These are phyloP conservation scores for Acer yangbiense DNA, from an alignment of 345 rosid genomes.

Conservation along the genomic window DNA sequence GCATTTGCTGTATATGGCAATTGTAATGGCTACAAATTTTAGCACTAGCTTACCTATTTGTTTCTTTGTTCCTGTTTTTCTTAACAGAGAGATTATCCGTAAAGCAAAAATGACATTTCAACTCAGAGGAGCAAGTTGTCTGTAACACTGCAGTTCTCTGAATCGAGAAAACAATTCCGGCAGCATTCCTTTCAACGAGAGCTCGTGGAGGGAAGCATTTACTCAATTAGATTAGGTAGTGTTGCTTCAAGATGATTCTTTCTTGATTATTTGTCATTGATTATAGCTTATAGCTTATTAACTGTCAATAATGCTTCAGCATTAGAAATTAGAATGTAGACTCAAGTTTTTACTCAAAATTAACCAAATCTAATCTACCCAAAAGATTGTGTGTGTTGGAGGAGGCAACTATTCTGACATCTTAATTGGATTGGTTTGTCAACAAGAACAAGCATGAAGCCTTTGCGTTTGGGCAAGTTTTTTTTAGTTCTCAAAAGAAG, in stretches of 20 bases:
- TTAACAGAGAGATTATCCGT: constrained; percentile 53
- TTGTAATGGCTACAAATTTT: background rate
- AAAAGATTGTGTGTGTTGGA: too few relatives aligned
- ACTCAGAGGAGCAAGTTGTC: background rate
- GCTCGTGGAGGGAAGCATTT: background rate
- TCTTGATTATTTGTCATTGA: background rate
- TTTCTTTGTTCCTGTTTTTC: background rate
- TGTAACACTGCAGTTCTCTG: background rate
- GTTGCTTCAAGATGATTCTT: background rate
- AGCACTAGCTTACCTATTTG: background rate
- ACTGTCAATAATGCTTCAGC: background rate
- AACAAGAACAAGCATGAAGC: too few relatives aligned
- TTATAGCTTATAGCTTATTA: background rate
- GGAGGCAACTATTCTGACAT: too few relatives aligned
- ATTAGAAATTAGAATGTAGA: background rate
- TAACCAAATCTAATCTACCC: too few relatives aligned
- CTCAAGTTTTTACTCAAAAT: too few relatives aligned
- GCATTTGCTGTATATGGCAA: background rate
- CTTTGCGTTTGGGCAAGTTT: too few relatives aligned
- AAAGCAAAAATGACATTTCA: constrained; percentile 36
- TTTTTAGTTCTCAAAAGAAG: too few relatives aligned
- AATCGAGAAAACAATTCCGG: background rate
- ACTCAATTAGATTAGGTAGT: background rate
- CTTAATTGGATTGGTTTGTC: too few relatives aligned
- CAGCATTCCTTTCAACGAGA: background rate